These are phyloP conservation scores for Puya raimondii DNA, from an alignment of 176 grass and related monocot species.

Conservation along the genomic window DNA sequence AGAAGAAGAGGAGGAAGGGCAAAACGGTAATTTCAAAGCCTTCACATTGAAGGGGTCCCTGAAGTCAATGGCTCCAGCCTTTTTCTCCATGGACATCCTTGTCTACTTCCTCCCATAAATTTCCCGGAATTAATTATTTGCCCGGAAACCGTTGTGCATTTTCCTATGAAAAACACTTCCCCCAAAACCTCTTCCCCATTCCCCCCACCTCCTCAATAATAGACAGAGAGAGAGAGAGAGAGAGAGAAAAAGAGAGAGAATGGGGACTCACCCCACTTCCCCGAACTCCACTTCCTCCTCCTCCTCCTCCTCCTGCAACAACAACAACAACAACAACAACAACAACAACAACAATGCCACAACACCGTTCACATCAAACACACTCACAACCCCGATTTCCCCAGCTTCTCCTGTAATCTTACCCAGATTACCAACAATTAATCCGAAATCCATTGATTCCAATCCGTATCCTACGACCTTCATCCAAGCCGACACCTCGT, in stretches of 20 bases:
- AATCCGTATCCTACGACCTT: slow-evolving; percentile 76
- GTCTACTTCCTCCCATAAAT: too few relatives aligned
- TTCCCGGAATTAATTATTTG: too few relatives aligned
- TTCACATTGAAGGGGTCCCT: too few relatives aligned
- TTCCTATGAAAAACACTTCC: too few relatives aligned
- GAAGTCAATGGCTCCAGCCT: too few relatives aligned
- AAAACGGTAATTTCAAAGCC: too few relatives aligned
- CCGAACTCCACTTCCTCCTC: not conserved
- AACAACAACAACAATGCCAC: not conserved
- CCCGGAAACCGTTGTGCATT: too few relatives aligned
- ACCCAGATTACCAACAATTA: too few relatives aligned
- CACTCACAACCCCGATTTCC: not conserved
- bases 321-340: not conserved
- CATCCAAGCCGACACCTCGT: slow-evolving; percentile 64
- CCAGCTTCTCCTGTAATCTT: not conserved
- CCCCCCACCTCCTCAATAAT: too few relatives aligned
- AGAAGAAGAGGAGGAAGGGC: too few relatives aligned
- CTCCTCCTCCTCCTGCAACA: not conserved
- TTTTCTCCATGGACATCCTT: too few relatives aligned
- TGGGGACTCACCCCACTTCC: not conserved
- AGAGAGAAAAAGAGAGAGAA: not conserved
- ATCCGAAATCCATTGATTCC: not conserved
- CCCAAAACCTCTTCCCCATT: too few relatives aligned
- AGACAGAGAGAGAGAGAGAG: not conserved
- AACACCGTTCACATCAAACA: not conserved